phyloP scores from a whole-genome alignment of 1,284 basidiomycete genomes.

The Moesziomyces aphidis region DNA sequence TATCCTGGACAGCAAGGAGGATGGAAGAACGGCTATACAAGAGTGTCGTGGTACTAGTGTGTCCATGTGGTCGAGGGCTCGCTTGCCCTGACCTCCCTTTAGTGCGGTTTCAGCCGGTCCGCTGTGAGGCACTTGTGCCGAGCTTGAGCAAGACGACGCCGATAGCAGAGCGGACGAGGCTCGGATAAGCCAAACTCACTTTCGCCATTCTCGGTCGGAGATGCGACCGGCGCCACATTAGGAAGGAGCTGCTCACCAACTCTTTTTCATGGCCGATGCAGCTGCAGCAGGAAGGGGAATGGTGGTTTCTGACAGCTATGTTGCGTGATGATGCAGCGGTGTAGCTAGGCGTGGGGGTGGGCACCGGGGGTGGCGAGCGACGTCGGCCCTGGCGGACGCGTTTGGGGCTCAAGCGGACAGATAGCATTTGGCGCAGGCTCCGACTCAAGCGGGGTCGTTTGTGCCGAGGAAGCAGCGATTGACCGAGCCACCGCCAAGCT shows the following conservation, averaged over 20 bases:
- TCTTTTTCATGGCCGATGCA: too few species aligned
- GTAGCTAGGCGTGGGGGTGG: too few species aligned
- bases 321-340: too few species aligned
- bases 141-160: not conserved
- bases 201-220: slow-evolving; percentile 21
- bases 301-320: too few species aligned
- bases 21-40: not conserved
- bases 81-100: not conserved
- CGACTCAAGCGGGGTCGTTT: not conserved
- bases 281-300: too few species aligned
- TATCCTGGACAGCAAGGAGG: not conserved
- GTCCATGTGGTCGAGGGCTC: slow-evolving; percentile 2
- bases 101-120: not conserved
- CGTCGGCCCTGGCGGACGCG: too few species aligned
- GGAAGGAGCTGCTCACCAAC: not conserved
- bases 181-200: not conserved
- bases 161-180: not conserved
- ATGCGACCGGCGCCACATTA: slow-evolving; percentile 6
- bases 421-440: too few species aligned
- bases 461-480: too few species aligned
- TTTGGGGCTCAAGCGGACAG: too few species aligned
- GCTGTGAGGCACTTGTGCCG: not conserved
- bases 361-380: too few species aligned
- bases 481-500: not conserved
- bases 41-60: slow-evolving; percentile 4